Conservation (phyloP, 1,284 basidiomycete genomes). For the Hymenochaete sp. region DNA sequence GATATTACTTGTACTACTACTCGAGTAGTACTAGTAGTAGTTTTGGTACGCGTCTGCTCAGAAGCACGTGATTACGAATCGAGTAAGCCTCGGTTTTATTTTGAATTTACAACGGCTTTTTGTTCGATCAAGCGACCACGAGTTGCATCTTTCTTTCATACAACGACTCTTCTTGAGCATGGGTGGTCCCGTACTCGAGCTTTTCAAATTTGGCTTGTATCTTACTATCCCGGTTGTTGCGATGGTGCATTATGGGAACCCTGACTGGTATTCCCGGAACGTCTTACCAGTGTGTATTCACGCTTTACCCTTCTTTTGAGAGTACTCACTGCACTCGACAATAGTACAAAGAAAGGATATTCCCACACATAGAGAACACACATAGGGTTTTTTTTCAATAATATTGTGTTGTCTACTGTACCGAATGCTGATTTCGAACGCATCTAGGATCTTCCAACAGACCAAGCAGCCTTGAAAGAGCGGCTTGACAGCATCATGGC, state of each 20-base stretch:
- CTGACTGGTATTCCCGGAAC: slow-evolving; percentile 76
- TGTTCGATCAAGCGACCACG: no score
- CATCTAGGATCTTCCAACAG: slow-evolving; percentile 53
- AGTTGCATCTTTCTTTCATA: no score
- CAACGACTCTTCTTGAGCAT: no score
- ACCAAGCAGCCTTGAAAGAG: slow-evolving; percentile 52
- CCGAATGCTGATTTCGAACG: not conserved
- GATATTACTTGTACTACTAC: no score
- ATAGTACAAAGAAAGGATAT: slow-evolving; percentile 66
- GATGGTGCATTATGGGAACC: slow-evolving; percentile 84
- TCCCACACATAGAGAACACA: slow-evolving; percentile 52
- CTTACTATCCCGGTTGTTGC: slow-evolving; percentile 81
- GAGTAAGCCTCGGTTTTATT: no score
- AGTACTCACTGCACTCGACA: slow-evolving; percentile 1
- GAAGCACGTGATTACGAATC: no score
- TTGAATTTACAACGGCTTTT: no score
- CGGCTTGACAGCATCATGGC: slow-evolving; percentile 64
- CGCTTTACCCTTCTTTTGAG: not conserved
- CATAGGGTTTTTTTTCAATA: slow-evolving; percentile 33
- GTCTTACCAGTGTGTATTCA: slow-evolving; percentile 67
- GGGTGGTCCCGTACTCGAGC: slow-evolving; percentile 77
- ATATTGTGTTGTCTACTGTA: slow-evolving; percentile 8
- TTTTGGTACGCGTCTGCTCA: no score
- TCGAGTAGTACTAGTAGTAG: no score
- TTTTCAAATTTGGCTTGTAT: slow-evolving; percentile 85